Percentiles rank a stretch among this genome's conserved stretches.
phyloP scores from a whole-genome alignment of 169 alveolate genomes.

The Sarcocystis neurona region DNA sequence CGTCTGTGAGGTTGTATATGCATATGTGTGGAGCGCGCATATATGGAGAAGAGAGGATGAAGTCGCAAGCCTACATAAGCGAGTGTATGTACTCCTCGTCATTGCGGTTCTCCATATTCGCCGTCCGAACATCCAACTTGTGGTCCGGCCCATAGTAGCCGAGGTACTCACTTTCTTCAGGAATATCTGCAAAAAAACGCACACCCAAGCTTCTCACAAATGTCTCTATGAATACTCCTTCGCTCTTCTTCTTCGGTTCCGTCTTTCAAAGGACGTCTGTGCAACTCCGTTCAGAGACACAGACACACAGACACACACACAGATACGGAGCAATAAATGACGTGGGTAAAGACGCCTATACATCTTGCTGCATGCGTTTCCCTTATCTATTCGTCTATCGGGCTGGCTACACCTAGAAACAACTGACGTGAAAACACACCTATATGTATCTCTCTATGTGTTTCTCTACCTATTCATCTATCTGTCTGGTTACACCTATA shows the following conservation, averaged over 20 bases:
- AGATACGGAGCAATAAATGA: background rate
- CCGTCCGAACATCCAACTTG: conserved; percentile 81
- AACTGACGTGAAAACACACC: no score
- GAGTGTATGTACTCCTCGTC: conserved; percentile 90
- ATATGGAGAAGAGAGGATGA: background rate
- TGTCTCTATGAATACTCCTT: background rate
- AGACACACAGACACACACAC: background rate
- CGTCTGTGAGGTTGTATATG: background rate
- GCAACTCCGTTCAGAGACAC: background rate
- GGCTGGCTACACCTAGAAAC: no score
- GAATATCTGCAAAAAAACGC: conserved; percentile 42
- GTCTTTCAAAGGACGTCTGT: background rate
- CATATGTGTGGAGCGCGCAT: background rate
- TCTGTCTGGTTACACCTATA: no score
- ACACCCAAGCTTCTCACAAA: background rate
- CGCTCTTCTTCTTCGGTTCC: background rate
- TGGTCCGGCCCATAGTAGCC: conserved; percentile 89
- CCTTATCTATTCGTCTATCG: no score
- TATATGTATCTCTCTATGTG: no score
- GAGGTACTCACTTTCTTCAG: conserved; percentile 87
- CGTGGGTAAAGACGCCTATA: no score
- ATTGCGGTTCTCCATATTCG: conserved; percentile 90
- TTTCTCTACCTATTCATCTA: no score
- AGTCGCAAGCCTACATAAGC: conserved; percentile 47
- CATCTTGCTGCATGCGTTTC: no score